These are phyloP conservation scores for Amanita exitialis DNA, from an alignment of 768 basidiomycete genomes.

Conservation along the genomic window DNA sequence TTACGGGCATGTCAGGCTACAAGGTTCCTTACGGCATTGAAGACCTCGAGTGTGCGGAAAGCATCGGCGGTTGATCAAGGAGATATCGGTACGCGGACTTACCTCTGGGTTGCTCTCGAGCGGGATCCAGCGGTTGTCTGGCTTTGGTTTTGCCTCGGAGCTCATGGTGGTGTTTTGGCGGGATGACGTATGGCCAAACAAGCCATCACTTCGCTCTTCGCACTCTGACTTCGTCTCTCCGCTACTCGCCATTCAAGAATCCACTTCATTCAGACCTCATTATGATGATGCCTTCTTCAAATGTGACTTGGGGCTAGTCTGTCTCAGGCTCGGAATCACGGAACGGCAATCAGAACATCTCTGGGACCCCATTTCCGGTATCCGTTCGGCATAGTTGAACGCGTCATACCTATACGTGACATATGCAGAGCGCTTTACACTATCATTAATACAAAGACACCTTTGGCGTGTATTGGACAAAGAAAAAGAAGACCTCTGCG, in stretches of 20 bases:
- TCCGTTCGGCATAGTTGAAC: no score
- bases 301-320: not conserved
- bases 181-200: not conserved
- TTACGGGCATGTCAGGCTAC: not conserved
- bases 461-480: not conserved
- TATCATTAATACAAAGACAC: not conserved
- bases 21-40: slow-evolving; percentile 21
- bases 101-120: slow-evolving; percentile 64
- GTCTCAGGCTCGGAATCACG: not conserved
- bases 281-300: no score
- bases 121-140: slow-evolving; percentile 55
- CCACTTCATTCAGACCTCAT: no score
- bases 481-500: not conserved
- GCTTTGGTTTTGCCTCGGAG: not conserved
- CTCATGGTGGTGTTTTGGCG: not conserved
- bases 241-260: no score
- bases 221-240: no score
- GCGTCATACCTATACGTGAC: no score
- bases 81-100: not conserved
- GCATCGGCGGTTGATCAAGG: not conserved
- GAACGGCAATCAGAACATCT: not conserved
- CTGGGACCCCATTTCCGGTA: no score
- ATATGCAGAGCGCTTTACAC: not conserved
- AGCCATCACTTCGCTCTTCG: not conserved
- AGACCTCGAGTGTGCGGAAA: not conserved